phyloP scores from a whole-genome alignment of 2,329 filamentous ascomycete species.

The Geosmithia morbida region DNA sequence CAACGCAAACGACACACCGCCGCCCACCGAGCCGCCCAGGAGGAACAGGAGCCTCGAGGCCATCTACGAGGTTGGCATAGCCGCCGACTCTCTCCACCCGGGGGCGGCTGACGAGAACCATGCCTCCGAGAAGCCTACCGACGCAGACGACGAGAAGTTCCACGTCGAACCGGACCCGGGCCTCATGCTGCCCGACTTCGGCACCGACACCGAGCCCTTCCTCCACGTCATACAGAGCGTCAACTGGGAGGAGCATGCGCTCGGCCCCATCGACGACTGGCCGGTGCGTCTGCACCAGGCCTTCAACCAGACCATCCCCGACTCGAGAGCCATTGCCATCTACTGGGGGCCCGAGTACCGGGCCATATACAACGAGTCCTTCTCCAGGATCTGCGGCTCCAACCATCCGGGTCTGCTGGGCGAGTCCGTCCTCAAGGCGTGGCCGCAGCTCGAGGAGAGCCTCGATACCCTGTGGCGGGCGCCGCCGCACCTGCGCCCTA shows the following conservation, averaged over 20 bases:
- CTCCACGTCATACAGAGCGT: slow-evolving; percentile 23
- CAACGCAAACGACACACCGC: slow-evolving; percentile 20
- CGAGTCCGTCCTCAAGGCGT: slow-evolving; percentile 41
- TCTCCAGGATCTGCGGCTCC: slow-evolving; percentile 45
- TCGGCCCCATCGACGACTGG: slow-evolving; percentile 32
- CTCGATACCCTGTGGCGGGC: slow-evolving; percentile 16
- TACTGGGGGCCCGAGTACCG: slow-evolving; percentile 50
- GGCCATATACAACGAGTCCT: slow-evolving; percentile 55
- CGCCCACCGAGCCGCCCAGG: slow-evolving; percentile 14
- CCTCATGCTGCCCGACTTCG: slow-evolving; percentile 17
- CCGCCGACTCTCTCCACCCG: neutral
- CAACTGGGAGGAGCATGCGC: slow-evolving; percentile 30
- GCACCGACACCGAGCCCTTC: slow-evolving; percentile 20
- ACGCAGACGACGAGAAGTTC: slow-evolving; percentile 3
- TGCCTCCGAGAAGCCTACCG: neutral
- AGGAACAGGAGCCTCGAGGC: slow-evolving; percentile 13
- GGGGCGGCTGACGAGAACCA: neutral
- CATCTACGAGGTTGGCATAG: neutral
- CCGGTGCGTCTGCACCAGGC: slow-evolving; percentile 28
- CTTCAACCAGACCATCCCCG: slow-evolving; percentile 26
- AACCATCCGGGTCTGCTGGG: slow-evolving; percentile 52
- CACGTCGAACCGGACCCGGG: slow-evolving; percentile 16
- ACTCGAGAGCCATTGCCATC: slow-evolving; percentile 37
- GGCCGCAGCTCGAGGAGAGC: slow-evolving; percentile 35
- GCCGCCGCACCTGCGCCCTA: slow-evolving; percentile 4